Conservation (phyloP, 169 alveolate genomes). For the Cryptosporidium felis region DNA sequence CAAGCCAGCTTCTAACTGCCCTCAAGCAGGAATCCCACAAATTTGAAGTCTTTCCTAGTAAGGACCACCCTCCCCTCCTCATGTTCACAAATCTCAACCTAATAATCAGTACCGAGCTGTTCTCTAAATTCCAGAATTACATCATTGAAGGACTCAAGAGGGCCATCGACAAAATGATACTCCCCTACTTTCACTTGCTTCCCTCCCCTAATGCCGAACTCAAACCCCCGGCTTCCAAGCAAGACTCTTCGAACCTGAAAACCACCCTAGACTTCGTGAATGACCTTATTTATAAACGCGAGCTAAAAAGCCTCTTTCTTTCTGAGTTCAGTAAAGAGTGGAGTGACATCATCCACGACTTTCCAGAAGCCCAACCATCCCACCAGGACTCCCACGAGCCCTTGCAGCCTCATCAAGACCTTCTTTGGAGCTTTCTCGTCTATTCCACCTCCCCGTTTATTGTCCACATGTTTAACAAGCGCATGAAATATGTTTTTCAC, state of each 20-base stretch:
- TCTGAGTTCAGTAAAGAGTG: background rate
- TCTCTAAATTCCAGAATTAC: conserved; percentile 10
- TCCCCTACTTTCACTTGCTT: conserved; percentile 2
- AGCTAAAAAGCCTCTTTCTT: background rate
- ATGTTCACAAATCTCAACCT: background rate
- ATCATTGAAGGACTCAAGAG: background rate
- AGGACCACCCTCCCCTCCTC: too few relatives aligned
- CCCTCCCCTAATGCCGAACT: background rate
- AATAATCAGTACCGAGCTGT: background rate
- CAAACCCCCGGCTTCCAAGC: background rate
- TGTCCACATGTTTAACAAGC: background rate
- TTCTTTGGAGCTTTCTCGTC: background rate
- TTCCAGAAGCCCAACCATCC: too few relatives aligned
- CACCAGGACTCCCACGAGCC: background rate
- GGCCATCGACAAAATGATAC: background rate
- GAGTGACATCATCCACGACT: background rate
- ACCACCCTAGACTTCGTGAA: background rate
- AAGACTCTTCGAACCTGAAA: background rate
- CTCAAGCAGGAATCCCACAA: too few relatives aligned
- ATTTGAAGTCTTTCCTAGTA: too few relatives aligned
- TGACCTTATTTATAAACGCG: background rate
- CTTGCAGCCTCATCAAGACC: background rate
- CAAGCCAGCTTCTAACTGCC: too few relatives aligned
- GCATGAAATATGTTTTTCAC: conserved; percentile 3
- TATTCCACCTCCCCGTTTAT: background rate